Evolutionary conservation across 2,329 filamentous ascomycete species (phyloP), one percentile per base, ranked within the genome.

Genomic region (Hypoxylon sp.): DNA sequence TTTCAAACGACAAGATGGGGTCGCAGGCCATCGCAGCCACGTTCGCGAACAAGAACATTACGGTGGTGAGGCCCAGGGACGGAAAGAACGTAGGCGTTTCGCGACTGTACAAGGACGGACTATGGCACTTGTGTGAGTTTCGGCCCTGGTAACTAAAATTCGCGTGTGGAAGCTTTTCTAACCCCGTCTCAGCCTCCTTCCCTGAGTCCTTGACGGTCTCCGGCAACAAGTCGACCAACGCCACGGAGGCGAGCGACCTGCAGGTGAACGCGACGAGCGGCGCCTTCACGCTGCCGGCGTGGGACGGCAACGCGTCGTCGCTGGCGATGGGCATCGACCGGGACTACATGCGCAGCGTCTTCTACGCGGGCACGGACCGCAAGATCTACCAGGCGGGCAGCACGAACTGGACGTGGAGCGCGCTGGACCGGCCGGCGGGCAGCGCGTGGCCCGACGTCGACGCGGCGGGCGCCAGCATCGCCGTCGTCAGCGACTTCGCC

Each of bases 331-430:
- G 62, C 50, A 62, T 71, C 37, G 69, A 76, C 64, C 61, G 47
- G 10, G 47, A 56, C 4, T 64, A 53, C 45, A 70, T 68, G 8
- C 72, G 70, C 21, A 70, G 58, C 53, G 41, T 77, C 37, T 76
- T 72, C 67, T 78, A 77, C 60, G 68, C 77, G 42, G 75, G 74
- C 53, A 71, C 68, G 20, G 75, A 78, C 66, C 58, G 57, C 21
- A 64, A 62, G 42, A 65, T 77, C n/a, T 67, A 77, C 63, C 67
- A 69, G 21, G 40, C 71, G 58, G 58, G 66, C 50, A 69, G 72
- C 60, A 46, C 43, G 40, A 52, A 58, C 35, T 63, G 38, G 27
- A 51, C 54, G 11, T 77, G 75, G 75, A 47, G 49, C 26, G n/a
- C 60, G 17, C 63, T 63, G 29, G 54, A 60, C 17, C 51, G 55